phyloP scores from a whole-genome alignment of 257 asterid genomes.

The Nicotiana tomentosiformis region DNA sequence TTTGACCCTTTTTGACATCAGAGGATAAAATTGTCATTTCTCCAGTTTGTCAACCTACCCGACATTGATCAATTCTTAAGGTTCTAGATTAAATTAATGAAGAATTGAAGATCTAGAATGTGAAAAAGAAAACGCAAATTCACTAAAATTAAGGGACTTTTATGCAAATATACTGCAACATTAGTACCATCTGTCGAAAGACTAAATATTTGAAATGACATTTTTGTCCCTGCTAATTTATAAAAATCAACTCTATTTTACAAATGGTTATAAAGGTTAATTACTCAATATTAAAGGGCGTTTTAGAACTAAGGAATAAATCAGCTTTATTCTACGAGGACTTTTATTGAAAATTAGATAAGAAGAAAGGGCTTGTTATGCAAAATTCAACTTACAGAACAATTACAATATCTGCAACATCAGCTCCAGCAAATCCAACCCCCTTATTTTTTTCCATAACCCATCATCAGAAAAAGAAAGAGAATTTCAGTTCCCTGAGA shows the following conservation, averaged over 20 bases:
- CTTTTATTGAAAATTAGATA: background rate
- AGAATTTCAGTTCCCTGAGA: slow-evolving; percentile 36
- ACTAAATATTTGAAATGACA: background rate
- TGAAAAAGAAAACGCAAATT: background rate
- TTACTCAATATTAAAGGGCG: background rate
- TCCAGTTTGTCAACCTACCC: background rate
- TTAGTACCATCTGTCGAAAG: slow-evolving; percentile 5
- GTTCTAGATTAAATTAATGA: background rate
- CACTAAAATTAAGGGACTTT: slow-evolving; percentile 3
- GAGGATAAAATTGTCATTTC: slow-evolving; percentile 29
- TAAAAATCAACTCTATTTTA: background rate
- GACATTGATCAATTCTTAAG: background rate
- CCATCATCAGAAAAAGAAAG: slow-evolving; percentile 23
- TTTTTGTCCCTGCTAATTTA: background rate
- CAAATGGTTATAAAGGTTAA: background rate
- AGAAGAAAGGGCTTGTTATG: background rate
- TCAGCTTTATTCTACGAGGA: background rate
- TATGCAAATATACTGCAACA: background rate
- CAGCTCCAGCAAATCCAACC: slow-evolving; percentile 27
- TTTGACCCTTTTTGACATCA: slow-evolving; percentile 5
- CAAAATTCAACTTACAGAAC: slow-evolving; percentile 1
- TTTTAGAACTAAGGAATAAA: background rate
- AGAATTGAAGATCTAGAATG: slow-evolving; percentile 12
- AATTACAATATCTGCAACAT: slow-evolving; percentile 41
- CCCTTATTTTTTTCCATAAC: background rate